phyloP scores from a whole-genome alignment of 2,329 filamentous ascomycete genomes.

The Pseudomassariella vexata region DNA sequence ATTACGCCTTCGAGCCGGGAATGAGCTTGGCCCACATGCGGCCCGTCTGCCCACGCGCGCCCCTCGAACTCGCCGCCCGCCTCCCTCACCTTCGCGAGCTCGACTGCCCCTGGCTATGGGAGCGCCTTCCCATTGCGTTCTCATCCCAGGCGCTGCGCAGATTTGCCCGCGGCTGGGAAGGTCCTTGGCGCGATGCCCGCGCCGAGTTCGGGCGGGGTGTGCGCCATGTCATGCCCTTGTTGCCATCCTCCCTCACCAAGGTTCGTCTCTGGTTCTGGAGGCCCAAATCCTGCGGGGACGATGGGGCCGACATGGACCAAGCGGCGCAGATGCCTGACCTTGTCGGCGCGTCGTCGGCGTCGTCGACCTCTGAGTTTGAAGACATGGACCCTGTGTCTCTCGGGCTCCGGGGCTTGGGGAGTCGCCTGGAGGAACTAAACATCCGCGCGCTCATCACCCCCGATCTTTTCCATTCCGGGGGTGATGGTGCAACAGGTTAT shows the following conservation, averaged over 20 bases:
- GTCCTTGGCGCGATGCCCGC: constrained; percentile 14
- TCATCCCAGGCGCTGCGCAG: constrained; percentile 8
- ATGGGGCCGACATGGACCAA: constrained; percentile 8
- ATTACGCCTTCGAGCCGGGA: neutral
- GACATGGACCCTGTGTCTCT: constrained; percentile 13
- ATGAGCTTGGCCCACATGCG: constrained; percentile 4
- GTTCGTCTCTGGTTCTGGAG: constrained; percentile 15
- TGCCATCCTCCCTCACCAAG: constrained; percentile 8
- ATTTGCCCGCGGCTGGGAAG: constrained; percentile 11
- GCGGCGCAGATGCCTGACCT: constrained; percentile 13
- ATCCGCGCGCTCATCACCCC: constrained; percentile 13
- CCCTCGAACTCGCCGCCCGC: constrained; percentile 9
- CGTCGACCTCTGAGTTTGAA: constrained; percentile 3
- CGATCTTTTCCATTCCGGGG: constrained; percentile 10
- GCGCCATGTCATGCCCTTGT: constrained; percentile 2
- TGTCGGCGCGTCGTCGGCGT: constrained; percentile 5
- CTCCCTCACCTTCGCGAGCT: constrained; percentile 12
- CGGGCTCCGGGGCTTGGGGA: constrained; percentile 11
- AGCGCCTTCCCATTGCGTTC: constrained; percentile 12
- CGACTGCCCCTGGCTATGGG: constrained; percentile 15
- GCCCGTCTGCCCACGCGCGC: constrained; percentile 8
- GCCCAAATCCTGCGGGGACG: constrained; percentile 2
- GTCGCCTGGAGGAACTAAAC: constrained; percentile 14
- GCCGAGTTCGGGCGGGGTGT: constrained; percentile 12
- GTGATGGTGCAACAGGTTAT: constrained; percentile 1